These are phyloP conservation scores for Heliosperma pusillum DNA, from an alignment of 148 eudicot species.

Conservation along the genomic window DNA sequence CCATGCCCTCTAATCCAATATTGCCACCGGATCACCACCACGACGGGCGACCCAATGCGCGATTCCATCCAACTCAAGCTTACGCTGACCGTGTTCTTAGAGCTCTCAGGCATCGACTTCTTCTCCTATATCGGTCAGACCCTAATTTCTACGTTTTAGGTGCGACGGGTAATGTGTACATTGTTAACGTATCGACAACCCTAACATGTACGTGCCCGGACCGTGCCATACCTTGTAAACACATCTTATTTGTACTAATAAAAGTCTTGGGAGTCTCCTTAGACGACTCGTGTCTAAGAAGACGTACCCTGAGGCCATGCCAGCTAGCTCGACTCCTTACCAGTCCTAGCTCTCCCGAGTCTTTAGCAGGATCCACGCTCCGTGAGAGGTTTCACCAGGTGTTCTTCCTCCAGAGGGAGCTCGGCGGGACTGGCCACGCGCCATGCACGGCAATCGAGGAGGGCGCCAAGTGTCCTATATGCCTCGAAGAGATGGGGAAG, in stretches of 20 bases:
- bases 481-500: conserved; percentile 67
- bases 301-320: conserved; percentile 52
- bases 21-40: conserved; percentile 18
- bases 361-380: conserved; percentile 42
- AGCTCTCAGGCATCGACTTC: conserved; percentile 61
- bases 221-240: conserved; percentile 74
- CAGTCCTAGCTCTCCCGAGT: conserved; percentile 34
- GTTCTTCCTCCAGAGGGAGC: conserved; percentile 32
- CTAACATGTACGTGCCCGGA: conserved; percentile 83
- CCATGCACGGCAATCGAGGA: conserved; percentile 28
- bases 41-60: conserved; percentile 23
- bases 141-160: conserved; percentile 73
- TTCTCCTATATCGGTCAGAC: conserved; percentile 69
- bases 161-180: conserved; percentile 79
- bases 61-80: conserved; percentile 36
- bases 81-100: conserved; percentile 59
- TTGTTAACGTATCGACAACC: conserved; percentile 52
- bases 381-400: conserved; percentile 63
- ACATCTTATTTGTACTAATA: conserved; percentile 62
- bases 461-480: conserved; percentile 68
- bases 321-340: conserved; percentile 54
- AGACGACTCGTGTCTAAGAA: conserved; percentile 50
- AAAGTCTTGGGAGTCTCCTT: conserved; percentile 39
- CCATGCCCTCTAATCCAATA: conserved; percentile 36
- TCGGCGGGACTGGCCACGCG: conserved; percentile 5